Evolutionary conservation across 257 asterid genomes (phyloP).

Genomic region (Penstemon davidsonii): DNA sequence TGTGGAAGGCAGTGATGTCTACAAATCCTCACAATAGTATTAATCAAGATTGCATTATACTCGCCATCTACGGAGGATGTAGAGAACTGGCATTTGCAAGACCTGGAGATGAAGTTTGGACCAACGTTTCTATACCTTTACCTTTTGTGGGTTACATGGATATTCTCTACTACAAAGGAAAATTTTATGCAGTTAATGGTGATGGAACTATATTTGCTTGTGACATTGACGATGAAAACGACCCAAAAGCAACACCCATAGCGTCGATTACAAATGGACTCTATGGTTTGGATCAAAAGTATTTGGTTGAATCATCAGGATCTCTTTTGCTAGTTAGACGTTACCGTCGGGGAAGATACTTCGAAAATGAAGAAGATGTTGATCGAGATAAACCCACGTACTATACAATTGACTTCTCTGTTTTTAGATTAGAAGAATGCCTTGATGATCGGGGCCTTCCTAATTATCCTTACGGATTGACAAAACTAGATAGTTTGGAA

Average conservation of each 20-base stretch:
- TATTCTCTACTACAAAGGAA: not conserved
- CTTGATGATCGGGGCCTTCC: not conserved
- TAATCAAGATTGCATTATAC: not conserved
- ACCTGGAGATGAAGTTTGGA: not conserved
- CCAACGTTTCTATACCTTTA: not conserved
- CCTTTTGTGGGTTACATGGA: not conserved
- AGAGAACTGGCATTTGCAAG: constrained; percentile 7
- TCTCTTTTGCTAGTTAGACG: not conserved
- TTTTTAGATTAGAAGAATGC: constrained; percentile 2
- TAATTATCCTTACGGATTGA: not conserved
- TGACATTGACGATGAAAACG: constrained; percentile 5
- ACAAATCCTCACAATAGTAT: not conserved
- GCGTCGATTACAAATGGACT: not conserved
- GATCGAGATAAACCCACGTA: too few relatives aligned
- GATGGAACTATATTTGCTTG: not conserved
- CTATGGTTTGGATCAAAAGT: not conserved
- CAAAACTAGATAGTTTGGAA: not conserved
- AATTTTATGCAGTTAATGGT: not conserved
- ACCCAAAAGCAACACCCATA: not conserved
- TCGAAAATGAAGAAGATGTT: too few relatives aligned
- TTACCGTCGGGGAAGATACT: not conserved
- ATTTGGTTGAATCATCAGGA: not conserved
- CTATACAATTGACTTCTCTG: not conserved
- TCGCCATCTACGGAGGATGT: not conserved
- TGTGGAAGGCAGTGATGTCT: not conserved